Percentiles rank a stretch among this genome's conserved stretches.
Conservation (phyloP, 495 filamentous ascomycete species). For the Cercophora newfieldiana region DNA sequence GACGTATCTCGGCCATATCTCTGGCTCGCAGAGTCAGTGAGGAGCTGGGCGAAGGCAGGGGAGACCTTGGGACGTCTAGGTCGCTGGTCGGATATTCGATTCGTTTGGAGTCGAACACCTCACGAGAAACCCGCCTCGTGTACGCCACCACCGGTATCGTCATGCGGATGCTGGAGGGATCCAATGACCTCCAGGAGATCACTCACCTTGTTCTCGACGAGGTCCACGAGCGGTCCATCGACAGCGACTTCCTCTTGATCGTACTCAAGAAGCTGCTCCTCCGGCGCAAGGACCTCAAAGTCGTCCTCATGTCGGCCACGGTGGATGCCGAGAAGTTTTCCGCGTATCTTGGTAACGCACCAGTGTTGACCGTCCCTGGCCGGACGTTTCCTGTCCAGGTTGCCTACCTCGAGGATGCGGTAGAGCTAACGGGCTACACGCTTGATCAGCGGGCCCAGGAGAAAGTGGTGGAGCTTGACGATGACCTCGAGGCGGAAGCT, state of each 20-base stretch:
- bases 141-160: constrained; percentile 91
- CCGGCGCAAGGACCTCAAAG: constrained; percentile 68
- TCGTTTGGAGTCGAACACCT: constrained; percentile 83
- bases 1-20: constrained; percentile 93
- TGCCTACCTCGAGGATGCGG: constrained; percentile 86
- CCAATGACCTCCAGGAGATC: constrained; percentile 79
- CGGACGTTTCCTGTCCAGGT: constrained; percentile 89
- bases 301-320: constrained; percentile 95
- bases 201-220: constrained; percentile 94
- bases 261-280: constrained; percentile 79
- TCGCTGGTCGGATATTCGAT: constrained; percentile 95
- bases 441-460: constrained; percentile 52
- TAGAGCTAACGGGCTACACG: constrained; percentile 75
- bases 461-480: constrained; percentile 53
- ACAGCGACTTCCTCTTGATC: constrained; percentile 92
- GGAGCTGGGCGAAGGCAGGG: constrained; percentile 82
- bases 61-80: constrained; percentile 74
- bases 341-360: constrained; percentile 78
- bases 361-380: constrained; percentile 84
- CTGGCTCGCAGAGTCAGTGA: constrained; percentile 88
- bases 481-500: constrained; percentile 54
- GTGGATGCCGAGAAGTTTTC: constrained; percentile 91
- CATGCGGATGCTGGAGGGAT: constrained; percentile 92
- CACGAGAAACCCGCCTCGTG: constrained; percentile 74
- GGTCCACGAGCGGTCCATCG: constrained; percentile 91